phyloP scores from a whole-genome alignment of 257 asterid species.

The Przewalskia tangutica region DNA sequence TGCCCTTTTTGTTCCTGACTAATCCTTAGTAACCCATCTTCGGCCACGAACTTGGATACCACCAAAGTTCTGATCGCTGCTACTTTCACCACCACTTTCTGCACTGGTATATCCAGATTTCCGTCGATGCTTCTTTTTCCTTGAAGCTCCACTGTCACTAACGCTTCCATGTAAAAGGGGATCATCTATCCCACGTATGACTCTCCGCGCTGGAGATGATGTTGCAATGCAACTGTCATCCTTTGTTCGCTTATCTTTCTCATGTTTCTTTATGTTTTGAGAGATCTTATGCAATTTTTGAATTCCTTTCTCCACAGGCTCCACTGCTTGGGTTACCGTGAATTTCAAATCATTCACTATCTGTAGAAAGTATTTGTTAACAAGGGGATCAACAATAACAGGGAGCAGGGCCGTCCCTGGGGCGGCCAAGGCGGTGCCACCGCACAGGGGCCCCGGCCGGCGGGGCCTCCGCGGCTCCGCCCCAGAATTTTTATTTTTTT shows the following conservation, averaged over 20 bases:
- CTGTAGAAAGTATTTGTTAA: slow-evolving; percentile 24
- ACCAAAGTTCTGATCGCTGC: slow-evolving; percentile 13
- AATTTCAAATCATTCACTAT: slow-evolving; percentile 91
- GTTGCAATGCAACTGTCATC: slow-evolving; percentile 74
- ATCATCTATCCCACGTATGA: slow-evolving; percentile 86
- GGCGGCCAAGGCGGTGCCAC: too few species aligned
- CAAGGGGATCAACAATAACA: not conserved
- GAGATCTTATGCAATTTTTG: slow-evolving; percentile 67
- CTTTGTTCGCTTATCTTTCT: slow-evolving; percentile 54
- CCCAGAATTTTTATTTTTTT: too few species aligned
- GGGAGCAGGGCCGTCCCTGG: too few species aligned
- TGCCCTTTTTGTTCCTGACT: not conserved
- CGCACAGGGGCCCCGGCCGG: too few species aligned
- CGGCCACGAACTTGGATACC: slow-evolving; percentile 13
- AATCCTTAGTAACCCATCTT: slow-evolving; percentile 16
- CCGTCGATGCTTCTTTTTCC: slow-evolving; percentile 62
- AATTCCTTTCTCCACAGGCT: slow-evolving; percentile 89
- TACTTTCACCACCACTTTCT: slow-evolving; percentile 51
- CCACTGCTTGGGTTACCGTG: slow-evolving; percentile 92
- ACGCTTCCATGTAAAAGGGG: slow-evolving; percentile 84
- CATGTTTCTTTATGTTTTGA: slow-evolving; percentile 73
- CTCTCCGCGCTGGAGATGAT: slow-evolving; percentile 43
- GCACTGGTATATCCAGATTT: slow-evolving; percentile 83
- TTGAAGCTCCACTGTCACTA: slow-evolving; percentile 56
- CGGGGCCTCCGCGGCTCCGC: too few species aligned